Conservation (phyloP, 306 rosid species). For the Ammopiptanthus mongolicus region DNA sequence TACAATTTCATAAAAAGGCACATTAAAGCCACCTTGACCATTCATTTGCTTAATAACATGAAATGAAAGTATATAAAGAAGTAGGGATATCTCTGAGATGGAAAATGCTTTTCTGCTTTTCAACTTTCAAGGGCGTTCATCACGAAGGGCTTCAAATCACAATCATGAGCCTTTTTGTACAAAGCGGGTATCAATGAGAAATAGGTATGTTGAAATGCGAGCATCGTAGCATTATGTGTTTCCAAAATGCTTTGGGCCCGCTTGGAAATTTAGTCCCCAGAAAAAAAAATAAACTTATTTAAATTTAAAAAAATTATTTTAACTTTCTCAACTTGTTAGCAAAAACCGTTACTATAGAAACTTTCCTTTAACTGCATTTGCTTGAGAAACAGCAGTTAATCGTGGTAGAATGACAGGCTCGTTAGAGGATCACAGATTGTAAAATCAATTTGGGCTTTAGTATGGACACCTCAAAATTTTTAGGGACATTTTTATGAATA, state of each 20-base stretch:
- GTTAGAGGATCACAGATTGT: no score
- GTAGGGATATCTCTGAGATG: constrained; percentile 21
- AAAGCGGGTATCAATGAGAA: neutral
- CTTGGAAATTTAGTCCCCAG: neutral
- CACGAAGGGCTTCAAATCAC: neutral
- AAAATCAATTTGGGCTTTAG: no score
- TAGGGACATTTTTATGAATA: no score
- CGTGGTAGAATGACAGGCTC: no score
- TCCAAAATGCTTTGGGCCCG: neutral
- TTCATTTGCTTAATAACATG: constrained; percentile 31
- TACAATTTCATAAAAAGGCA: constrained; percentile 18
- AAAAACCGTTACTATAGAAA: no score
- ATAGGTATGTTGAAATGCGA: neutral
- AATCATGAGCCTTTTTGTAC: neutral
- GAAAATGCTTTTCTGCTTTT: constrained; percentile 8
- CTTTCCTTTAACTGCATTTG: no score
- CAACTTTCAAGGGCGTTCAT: neutral
- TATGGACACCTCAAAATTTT: no score
- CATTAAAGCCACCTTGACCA: constrained; percentile 29
- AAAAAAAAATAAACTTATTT: no score
- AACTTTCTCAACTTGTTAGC: no score
- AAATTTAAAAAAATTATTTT: no score
- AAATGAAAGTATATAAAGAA: constrained; percentile 17
- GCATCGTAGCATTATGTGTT: neutral
- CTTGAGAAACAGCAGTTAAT: no score